Evolutionary conservation across 176 grass and related monocot genomes (phyloP).

Genomic region (Neostapfia colusana): DNA sequence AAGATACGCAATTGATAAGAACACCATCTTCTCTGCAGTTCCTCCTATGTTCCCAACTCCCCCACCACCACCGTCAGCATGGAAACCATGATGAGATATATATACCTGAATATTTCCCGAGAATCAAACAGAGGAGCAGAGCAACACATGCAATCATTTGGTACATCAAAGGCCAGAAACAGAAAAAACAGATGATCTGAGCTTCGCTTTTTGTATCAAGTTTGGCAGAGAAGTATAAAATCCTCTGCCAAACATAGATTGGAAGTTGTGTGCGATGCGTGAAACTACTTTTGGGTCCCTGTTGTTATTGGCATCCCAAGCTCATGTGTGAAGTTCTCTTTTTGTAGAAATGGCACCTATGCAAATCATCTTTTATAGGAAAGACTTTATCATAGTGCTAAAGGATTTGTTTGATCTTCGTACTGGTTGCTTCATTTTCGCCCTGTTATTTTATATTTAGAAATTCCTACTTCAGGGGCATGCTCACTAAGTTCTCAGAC

Average conservation of each 20-base stretch:
- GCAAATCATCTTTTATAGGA: conserved; percentile 64
- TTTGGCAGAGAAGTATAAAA: conserved; percentile 47
- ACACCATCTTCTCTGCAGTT: conserved; percentile 86
- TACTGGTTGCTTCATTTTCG: conserved; percentile 26
- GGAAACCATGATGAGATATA: conserved; percentile 65
- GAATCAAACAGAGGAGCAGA: conserved; percentile 40
- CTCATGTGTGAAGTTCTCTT: conserved; percentile 47
- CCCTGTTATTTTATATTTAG: neutral
- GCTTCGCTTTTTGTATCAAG: conserved; percentile 48
- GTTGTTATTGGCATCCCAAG: too few relatives aligned
- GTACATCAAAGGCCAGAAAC: conserved; percentile 45
- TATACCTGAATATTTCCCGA: conserved; percentile 34
- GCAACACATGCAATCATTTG: conserved; percentile 40
- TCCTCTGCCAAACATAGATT: conserved; percentile 50
- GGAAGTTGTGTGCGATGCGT: conserved; percentile 61
- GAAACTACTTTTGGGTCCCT: conserved; percentile 57
- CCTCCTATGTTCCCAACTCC: conserved; percentile 88
- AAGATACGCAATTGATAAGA: conserved; percentile 66
- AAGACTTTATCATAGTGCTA: conserved; percentile 42
- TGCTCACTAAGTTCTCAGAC: conserved; percentile 10
- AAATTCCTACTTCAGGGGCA: conserved; percentile 14
- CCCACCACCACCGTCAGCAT: conserved; percentile 73
- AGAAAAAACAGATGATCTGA: conserved; percentile 36
- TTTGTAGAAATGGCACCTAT: conserved; percentile 72
- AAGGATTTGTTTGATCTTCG: conserved; percentile 37